phyloP scores from a whole-genome alignment of 2,329 filamentous ascomycete species.

The Talaromyces sp. region DNA sequence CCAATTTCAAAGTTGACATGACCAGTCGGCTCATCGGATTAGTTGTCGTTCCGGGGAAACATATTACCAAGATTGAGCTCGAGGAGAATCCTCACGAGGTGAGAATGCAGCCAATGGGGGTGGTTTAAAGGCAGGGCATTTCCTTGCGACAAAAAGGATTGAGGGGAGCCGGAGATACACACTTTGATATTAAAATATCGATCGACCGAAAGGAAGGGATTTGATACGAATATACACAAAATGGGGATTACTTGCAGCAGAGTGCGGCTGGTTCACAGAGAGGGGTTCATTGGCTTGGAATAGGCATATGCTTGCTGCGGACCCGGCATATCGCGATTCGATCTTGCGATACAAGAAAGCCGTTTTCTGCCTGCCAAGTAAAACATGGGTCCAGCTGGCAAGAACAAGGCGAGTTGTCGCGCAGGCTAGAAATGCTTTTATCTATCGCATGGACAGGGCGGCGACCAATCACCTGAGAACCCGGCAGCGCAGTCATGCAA shows the following conservation, averaged over 20 bases:
- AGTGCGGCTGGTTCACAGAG: neutral
- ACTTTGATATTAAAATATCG: neutral
- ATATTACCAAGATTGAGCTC: constrained; percentile 83
- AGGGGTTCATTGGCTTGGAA: neutral
- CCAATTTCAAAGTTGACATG: constrained; percentile 61
- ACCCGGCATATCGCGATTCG: neutral
- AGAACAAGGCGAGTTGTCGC: neutral
- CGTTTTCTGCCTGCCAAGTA: neutral
- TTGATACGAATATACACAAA: neutral
- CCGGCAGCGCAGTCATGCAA: neutral
- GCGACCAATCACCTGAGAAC: neutral
- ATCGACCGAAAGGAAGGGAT: neutral
- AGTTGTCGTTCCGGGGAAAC: constrained; percentile 79
- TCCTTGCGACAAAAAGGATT: neutral
- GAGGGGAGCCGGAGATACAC: neutral
- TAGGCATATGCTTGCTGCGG: neutral
- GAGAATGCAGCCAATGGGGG: neutral
- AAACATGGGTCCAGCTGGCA: neutral
- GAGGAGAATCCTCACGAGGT: constrained; percentile 52
- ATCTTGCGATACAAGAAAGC: neutral
- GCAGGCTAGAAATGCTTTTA: neutral
- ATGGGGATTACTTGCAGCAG: neutral
- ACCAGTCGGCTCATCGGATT: constrained; percentile 81
- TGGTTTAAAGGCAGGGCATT: neutral
- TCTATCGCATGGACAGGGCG: neutral